Evolutionary conservation across 345 rosid species (phyloP).

Genomic region (Eucalyptus pauciflora): DNA sequence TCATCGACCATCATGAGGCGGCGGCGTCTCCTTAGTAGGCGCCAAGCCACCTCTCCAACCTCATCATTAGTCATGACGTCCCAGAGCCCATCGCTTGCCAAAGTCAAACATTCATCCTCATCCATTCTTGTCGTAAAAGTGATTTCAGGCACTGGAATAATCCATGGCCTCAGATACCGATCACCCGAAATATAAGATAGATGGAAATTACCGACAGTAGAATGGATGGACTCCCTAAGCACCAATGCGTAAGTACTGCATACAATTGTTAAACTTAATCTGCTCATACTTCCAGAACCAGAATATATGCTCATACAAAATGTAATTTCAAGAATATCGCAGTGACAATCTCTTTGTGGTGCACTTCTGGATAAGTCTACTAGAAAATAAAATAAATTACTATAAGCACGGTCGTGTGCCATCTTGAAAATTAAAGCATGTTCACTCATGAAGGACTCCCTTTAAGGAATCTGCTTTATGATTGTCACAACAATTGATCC

Average conservation of each 20-base stretch:
- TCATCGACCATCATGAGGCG: conserved; percentile 9
- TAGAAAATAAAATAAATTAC: neutral
- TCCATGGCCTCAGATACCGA: conserved; percentile 49
- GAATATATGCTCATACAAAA: neutral
- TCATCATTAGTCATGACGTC: conserved; percentile 57
- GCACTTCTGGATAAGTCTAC: neutral
- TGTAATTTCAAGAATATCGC: neutral
- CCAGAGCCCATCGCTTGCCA: conserved; percentile 69
- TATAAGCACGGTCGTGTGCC: neutral
- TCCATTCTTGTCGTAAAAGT: conserved; percentile 33
- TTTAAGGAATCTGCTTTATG: neutral
- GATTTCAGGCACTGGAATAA: conserved; percentile 50
- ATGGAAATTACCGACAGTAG: neutral
- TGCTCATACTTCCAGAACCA: neutral
- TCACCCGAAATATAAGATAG: conserved; percentile 21
- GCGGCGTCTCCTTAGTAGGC: conserved; percentile 24
- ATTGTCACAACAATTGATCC: neutral
- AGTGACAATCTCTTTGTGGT: neutral
- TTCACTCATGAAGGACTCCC: neutral
- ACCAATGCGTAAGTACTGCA: neutral
- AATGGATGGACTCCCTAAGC: neutral
- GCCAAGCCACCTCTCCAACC: conserved; percentile 43
- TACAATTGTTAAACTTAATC: neutral
- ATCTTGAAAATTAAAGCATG: neutral
- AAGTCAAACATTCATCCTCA: conserved; percentile 51